Evolutionary conservation across 1,139 yeast genomes (phyloP).

Genomic region (Schwanniomyces etchellsii): DNA sequence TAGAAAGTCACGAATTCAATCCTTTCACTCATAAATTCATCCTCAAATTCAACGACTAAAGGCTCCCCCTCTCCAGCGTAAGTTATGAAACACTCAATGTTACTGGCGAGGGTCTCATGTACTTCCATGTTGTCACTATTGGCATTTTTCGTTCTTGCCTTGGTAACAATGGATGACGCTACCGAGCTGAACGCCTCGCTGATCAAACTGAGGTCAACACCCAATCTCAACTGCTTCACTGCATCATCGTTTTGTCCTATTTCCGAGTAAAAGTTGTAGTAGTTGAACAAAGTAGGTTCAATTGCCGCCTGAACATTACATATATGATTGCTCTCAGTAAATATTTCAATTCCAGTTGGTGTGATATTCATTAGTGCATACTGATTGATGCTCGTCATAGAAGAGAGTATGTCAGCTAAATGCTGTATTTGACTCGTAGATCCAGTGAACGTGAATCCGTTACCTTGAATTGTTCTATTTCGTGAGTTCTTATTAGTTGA

Average conservation of each 20-base stretch:
- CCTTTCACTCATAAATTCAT: conserved; percentile 59
- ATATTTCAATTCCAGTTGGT: conserved; percentile 27
- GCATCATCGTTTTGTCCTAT: conserved; percentile 7
- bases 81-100: conserved; percentile 27
- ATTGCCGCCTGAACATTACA: conserved; percentile 29
- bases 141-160: conserved; percentile 7
- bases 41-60: conserved; percentile 66
- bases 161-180: conserved; percentile 9
- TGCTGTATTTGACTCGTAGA: conserved; percentile 36
- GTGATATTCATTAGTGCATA: conserved; percentile 34
- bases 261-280: conserved; percentile 17
- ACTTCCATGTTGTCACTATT: conserved; percentile 10
- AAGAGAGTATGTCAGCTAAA: conserved; percentile 31
- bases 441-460: conserved; percentile 26
- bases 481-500: too few species aligned
- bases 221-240: conserved; percentile 23
- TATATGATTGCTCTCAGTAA: conserved; percentile 35
- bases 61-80: conserved; percentile 58
- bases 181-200: conserved; percentile 31
- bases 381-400: conserved; percentile 25
- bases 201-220: conserved; percentile 32
- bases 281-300: conserved; percentile 32
- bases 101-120: background rate
- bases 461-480: too few species aligned
- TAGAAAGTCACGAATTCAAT: conserved; percentile 64